phyloP scores from a whole-genome alignment of 2,329 filamentous ascomycete species.

The Talaromyces piceae region DNA sequence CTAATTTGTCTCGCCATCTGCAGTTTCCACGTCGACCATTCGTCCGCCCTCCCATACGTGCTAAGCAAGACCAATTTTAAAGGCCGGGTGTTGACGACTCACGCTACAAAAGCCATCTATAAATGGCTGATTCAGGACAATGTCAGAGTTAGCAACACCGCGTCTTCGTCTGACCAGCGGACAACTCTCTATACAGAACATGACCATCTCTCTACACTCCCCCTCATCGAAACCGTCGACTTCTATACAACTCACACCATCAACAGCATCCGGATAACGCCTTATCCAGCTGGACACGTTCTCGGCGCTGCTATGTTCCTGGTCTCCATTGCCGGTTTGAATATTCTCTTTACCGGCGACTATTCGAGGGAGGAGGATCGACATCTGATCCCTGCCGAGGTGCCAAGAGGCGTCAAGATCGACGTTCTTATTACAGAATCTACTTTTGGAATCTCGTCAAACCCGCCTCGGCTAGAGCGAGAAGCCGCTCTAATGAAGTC shows the following conservation, averaged over 20 bases:
- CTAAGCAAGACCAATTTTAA: conserved; percentile 97
- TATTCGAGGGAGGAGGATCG: conserved; percentile 94
- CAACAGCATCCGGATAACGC: conserved; percentile 91
- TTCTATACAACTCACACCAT: conserved; percentile 98
- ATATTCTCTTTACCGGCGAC: conserved; percentile 95
- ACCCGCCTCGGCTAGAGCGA: conserved; percentile 81
- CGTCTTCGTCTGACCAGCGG: conserved; percentile 54
- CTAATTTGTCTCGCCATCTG: conserved; percentile 20
- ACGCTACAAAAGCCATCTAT: conserved; percentile 98
- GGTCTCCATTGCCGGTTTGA: conserved; percentile 92
- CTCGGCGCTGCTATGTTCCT: conserved; percentile 97
- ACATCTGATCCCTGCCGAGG: conserved; percentile 87
- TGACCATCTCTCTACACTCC: conserved; percentile 88
- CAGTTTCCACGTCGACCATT: conserved; percentile 97
- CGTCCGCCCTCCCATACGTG: conserved; percentile 96
- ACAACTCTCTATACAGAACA: conserved; percentile 83
- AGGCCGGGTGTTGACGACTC: conserved; percentile 96
- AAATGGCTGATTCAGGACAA: conserved; percentile 99
- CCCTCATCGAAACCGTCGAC: conserved; percentile 92
- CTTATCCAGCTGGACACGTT: conserved; percentile 96
- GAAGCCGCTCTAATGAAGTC: conserved; percentile 94
- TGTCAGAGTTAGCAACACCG: conserved; percentile 73
- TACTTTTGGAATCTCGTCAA: conserved; percentile 91
- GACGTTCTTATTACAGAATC: conserved; percentile 97
- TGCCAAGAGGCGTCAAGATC: conserved; percentile 81